Percentiles rank a stretch among this genome's conserved stretches.
These are phyloP conservation scores for Heimioporus sp. DNA, from an alignment of 768 basidiomycete genomes.

Conservation along the genomic window DNA sequence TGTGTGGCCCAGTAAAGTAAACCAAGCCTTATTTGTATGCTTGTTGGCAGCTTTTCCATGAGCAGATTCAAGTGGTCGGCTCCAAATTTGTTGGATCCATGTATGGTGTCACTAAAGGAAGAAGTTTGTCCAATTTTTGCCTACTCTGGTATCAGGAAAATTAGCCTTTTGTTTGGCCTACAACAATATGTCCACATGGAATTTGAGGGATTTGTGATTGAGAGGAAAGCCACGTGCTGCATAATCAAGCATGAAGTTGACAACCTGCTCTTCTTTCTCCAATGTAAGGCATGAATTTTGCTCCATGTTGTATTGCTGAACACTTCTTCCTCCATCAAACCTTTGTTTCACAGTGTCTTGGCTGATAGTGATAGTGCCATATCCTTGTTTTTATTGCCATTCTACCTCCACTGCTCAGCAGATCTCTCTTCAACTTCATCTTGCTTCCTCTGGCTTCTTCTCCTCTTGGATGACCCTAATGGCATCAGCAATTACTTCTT, in stretches of 20 bases:
- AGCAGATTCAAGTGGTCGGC: not conserved
- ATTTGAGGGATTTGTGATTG: not conserved
- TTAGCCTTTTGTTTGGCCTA: no score
- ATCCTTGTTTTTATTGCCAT: not conserved
- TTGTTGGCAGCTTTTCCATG: conserved; percentile 36
- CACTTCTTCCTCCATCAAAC: not conserved
- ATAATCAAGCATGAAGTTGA: conserved; percentile 6
- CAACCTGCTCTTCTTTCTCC: conserved; percentile 29
- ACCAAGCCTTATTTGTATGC: conserved; percentile 33
- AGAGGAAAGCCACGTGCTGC: not conserved
- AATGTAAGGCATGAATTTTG: conserved; percentile 22
- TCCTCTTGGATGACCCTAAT: not conserved
- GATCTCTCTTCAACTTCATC: not conserved
- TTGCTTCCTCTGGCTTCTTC: not conserved
- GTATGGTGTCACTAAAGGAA: not conserved
- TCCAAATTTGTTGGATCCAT: not conserved
- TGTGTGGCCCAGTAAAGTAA: conserved; percentile 28
- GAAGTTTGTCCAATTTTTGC: not conserved
- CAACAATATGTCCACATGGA: not conserved
- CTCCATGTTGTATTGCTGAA: not conserved
- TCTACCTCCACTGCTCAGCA: not conserved
- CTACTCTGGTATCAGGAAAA: not conserved
- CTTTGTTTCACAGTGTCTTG: not conserved
- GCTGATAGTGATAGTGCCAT: not conserved
- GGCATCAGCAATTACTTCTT: not conserved